Evolutionary conservation across 2,329 filamentous ascomycete genomes (phyloP), one percentile per base, ranked within the genome.

Genomic region (Phyllosticta capitalensis): DNA sequence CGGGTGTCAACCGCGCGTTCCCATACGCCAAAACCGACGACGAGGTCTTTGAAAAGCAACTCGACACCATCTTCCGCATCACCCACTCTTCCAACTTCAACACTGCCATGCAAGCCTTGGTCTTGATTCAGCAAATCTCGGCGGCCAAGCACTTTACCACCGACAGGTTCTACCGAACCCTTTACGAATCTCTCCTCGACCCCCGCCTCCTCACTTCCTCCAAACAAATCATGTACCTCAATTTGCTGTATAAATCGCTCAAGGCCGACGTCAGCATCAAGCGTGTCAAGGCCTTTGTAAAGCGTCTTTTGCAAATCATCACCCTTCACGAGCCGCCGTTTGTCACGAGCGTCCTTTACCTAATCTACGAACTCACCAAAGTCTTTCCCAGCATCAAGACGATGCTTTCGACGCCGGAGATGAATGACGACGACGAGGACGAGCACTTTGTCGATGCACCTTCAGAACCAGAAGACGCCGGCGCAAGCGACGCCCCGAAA

Each of bases 71-170:
- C 24, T 99, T 96, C 81, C 87, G 85, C 67, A 94, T 99, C 67
- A 95, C 94, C 0, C 94, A 99, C 74, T 97, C 92, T 0, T 90
- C 92, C 60, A 99, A 99, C 74, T 97, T 99, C 81, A 99, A 97
- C 76, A 99, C 94, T 0, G 94, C 91, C 70, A 90, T 99, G 45
- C 94, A 99, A 74, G 92, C 94, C 33, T 82, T 99, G 64, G 88
- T 96, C 76, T 79, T 99, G 54, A 95, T 99, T 65, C 94, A 97
- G 71, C 94, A 97, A 72, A 82, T 99, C 26, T 89, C 91, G 0
- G 80, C 85, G 1, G 83, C 86, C 2, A 90, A 94, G 70, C 87
- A 92, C 67, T 80, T 92, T 58, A 87, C 88, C 4, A 86, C 87
- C 12, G 94, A 99, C 68, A 84, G 94, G 62, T 99, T 96, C 77